Base-by-base conservation (phyloP, 2,329 filamentous ascomycete genomes). In the Botryotinia narcissicola region DNA sequence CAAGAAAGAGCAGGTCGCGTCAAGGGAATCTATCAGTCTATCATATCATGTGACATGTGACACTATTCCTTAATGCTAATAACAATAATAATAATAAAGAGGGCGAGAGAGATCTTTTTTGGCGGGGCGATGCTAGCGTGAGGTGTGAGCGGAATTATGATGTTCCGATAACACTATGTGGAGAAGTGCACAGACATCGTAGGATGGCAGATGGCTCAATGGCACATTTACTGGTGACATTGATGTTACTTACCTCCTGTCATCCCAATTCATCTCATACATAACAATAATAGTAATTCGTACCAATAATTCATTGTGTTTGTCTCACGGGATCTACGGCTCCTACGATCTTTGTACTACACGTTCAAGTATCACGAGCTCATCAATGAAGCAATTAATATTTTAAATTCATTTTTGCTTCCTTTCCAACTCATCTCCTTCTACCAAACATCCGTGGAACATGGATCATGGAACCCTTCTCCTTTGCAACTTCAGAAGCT, bases 401-500 rank as follows among this genome's bases (percentile, higher is more conserved):
- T 35, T 60, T 2, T 16, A 61, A n/a, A 40, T 42, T 44, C 61
- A 44, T 29, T 12, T 4, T 10, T 18, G 8, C n/a, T 29, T 57
- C 40, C 25, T 10, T 57, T 32, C 48, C 25, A 29, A 54, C 25
- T 51, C 5, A 9, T 9, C 40, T 57, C 10, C 37, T 42, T 32
- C 48, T 68, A 20, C 37, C 20, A 25, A 37, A 57, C 32, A 18
- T 16, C 46, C 35, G 68, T 60, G 69, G 73, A 79, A 78, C 68
- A 80, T 79, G 79, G 78, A 77, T 62, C 70, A 98, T 98, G 94
- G 96, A 99, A 84, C 92, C 95, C 70, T 98, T 97, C 83, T 97
- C 95, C 44, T 98, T 98, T 85, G 95, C 94, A 78, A 93, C 91
- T 80, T 97, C 96, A 74, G 92, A 94, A 77, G 90, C 93, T 82